These are phyloP conservation scores for Alternaria triticimaculans DNA, from an alignment of 2,329 filamentous ascomycete species.

Conservation along the genomic window DNA sequence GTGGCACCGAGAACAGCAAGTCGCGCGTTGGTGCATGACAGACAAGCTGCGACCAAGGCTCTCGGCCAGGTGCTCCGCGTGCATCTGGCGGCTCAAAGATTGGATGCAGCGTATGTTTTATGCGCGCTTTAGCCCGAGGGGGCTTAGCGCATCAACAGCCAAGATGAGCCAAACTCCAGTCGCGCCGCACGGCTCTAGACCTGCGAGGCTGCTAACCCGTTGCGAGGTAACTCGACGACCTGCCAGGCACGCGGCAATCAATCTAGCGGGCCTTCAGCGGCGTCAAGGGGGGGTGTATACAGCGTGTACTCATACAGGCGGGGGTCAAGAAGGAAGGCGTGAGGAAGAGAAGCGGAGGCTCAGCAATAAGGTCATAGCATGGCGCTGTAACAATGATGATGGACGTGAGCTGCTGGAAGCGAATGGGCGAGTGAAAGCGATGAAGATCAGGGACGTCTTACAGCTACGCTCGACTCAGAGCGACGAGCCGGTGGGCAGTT, in stretches of 20 bases:
- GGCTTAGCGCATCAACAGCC: slow-evolving; percentile 19
- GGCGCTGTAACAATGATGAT: background rate
- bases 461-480: slow-evolving; percentile 9
- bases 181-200: slow-evolving; percentile 19
- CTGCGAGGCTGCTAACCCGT: slow-evolving; percentile 17
- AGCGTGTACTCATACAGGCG: background rate
- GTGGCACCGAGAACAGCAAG: slow-evolving; percentile 17
- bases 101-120: slow-evolving; percentile 1
- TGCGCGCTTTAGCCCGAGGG: slow-evolving; percentile 17
- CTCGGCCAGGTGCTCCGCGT: slow-evolving; percentile 30
- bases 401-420: background rate
- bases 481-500: background rate
- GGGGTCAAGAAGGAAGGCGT: background rate
- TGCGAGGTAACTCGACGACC: slow-evolving; percentile 9
- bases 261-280: slow-evolving; percentile 15
- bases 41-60: slow-evolving; percentile 22
- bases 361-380: background rate
- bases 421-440: slow-evolving; percentile 5
- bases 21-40: slow-evolving; percentile 23
- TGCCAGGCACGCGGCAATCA: slow-evolving; percentile 23
- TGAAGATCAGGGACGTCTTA: slow-evolving; percentile 11
- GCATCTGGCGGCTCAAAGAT: slow-evolving; percentile 4
- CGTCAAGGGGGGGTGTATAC: slow-evolving; percentile 9
- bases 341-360: background rate
- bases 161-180: slow-evolving; percentile 20